Base-by-base conservation (phyloP, 495 filamentous ascomycete genomes). In the Darksidea phi region DNA sequence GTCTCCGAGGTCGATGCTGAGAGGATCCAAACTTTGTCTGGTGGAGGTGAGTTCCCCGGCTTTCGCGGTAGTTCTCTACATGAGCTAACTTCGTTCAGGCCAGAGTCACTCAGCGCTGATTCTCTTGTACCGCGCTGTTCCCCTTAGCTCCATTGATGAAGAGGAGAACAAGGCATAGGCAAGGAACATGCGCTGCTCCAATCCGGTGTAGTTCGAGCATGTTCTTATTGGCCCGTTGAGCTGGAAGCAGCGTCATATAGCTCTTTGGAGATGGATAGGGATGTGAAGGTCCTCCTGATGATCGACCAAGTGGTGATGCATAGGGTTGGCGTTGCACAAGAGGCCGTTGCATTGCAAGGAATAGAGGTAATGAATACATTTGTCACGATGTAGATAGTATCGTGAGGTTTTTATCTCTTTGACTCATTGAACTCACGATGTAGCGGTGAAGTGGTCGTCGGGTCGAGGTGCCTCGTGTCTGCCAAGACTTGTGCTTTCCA, bases 91-190 rank as follows among this genome's bases (percentile, higher is more conserved):
- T 3, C 41, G 11, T 17, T 13, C 53, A 88, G 86, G 86, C 41
- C 94, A 98, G 76, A 90, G 88, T 45, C 94, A 98, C 75, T 95
- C 91, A 18, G 94, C 94, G 15, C 79, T 98, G 13, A 95, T 98
- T 62, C 78, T 96, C 25, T 84, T 98, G 11, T 98, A 97, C 74
- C 84, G 86, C 28, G 94, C 95, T 7, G 89, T 96, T 53, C 82
- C 86, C 20, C 70, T 88, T 26, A 80, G 84, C 13, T 78, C 76
- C 11, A 59, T 76, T 23, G 77, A 84, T 26, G 83, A 70, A 20
- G 71, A 76, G 61, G 71, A 76, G 61, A 66, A 70, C 46, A 42
- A 59, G n/a, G 51, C 54, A n/a, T 64, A 51, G 24, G 24, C 28
- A 32, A 32, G 10, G 28, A 3, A 10, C 28, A 32, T 32, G 28